phyloP scores from a whole-genome alignment of 2,329 filamentous ascomycete species.

The Xylaria sp. region DNA sequence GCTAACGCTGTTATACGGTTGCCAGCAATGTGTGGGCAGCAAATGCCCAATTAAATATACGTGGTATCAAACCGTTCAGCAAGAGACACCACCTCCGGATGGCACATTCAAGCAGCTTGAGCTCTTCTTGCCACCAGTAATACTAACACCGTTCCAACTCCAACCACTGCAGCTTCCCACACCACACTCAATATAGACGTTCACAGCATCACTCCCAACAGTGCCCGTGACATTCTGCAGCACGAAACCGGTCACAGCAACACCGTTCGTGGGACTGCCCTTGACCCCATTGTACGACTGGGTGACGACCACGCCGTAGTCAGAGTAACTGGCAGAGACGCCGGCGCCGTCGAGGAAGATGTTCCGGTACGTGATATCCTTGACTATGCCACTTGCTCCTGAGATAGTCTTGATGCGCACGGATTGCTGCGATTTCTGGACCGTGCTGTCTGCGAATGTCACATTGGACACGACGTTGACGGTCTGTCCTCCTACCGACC shows the following conservation, averaged over 20 bases:
- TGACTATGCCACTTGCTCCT: slow-evolving; percentile 62
- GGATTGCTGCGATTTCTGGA: slow-evolving; percentile 65
- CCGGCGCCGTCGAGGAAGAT: slow-evolving; percentile 53
- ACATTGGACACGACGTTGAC: slow-evolving; percentile 65
- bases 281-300: slow-evolving; percentile 64
- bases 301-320: slow-evolving; percentile 67
- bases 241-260: slow-evolving; percentile 58
- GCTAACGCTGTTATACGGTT: neutral
- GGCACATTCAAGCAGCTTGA: slow-evolving; percentile 70
- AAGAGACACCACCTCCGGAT: slow-evolving; percentile 38
- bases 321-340: slow-evolving; percentile 30
- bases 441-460: slow-evolving; percentile 60
- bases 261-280: slow-evolving; percentile 58
- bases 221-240: slow-evolving; percentile 56
- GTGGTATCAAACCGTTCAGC: slow-evolving; percentile 25
- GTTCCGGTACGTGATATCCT: slow-evolving; percentile 62
- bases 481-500: slow-evolving; percentile 33
- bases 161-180: slow-evolving; percentile 52
- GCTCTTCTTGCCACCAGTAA: slow-evolving; percentile 55
- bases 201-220: slow-evolving; percentile 46
- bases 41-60: neutral
- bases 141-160: slow-evolving; percentile 51
- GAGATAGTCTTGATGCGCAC: slow-evolving; percentile 69
- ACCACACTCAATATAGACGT: slow-evolving; percentile 55
- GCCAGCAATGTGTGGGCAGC: neutral